Percentiles rank a stretch among this genome's conserved stretches.
These are phyloP conservation scores for Chlamydomonas applanata DNA, from an alignment of 139 green algal genomes.

Conservation along the genomic window DNA sequence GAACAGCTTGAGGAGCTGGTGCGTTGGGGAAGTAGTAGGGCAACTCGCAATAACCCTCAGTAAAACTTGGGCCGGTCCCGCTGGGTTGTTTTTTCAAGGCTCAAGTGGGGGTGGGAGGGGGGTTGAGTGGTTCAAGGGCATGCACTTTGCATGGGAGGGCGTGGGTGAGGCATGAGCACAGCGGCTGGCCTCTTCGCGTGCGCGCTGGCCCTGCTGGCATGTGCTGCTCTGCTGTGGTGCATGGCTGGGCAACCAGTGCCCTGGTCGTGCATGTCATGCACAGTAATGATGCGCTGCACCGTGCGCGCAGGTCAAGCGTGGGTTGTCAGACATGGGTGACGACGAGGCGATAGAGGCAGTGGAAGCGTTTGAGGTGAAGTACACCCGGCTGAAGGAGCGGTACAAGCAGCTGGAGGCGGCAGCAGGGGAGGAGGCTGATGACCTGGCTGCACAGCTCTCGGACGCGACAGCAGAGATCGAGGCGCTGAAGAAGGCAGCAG, in stretches of 20 bases:
- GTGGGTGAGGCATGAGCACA: no score
- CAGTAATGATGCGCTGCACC: no score
- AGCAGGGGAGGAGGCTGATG: slow-evolving; percentile 39
- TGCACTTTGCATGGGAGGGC: no score
- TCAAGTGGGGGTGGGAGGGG: no score
- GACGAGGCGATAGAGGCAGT: slow-evolving; percentile 30
- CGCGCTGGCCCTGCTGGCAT: neutral
- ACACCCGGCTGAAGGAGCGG: slow-evolving; percentile 45
- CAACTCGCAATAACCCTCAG: no score
- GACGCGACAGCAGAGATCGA: slow-evolving; percentile 22
- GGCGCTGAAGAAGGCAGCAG: slow-evolving; percentile 16
- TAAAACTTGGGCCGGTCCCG: no score
- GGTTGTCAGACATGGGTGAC: slow-evolving; percentile 11
- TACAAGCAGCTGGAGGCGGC: slow-evolving; percentile 44
- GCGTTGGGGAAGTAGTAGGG: neutral
- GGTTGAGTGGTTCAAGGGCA: no score
- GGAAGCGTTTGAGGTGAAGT: slow-evolving; percentile 48
- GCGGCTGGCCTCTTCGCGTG: no score
- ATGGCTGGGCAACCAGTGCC: neutral
- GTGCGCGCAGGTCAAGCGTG: slow-evolving; percentile 21
- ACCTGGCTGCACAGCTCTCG: slow-evolving; percentile 37
- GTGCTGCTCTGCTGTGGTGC: neutral
- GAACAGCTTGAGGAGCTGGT: slow-evolving; percentile 21
- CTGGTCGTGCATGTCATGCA: neutral
- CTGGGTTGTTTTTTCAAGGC: no score